A percentile compares a stretch with the other conserved stretches of the same genome.
Evolutionary conservation across 148 eudicot species (phyloP).

Genomic region (Silene latifolia): DNA sequence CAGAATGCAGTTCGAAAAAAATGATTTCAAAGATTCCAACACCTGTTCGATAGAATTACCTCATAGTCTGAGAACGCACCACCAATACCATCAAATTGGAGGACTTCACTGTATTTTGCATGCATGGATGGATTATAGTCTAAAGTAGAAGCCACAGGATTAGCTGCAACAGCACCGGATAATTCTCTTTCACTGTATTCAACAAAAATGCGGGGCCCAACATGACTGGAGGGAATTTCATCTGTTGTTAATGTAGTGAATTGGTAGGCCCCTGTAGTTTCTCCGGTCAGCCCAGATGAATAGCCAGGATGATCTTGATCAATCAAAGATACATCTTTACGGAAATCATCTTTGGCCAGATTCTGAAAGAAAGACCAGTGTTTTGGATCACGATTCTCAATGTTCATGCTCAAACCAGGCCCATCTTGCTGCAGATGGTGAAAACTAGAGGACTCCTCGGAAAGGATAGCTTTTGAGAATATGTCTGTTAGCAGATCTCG

Average conservation of each 20-base stretch:
- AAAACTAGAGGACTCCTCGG: slow-evolving; percentile 49
- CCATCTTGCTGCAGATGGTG: slow-evolving; percentile 74
- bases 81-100: slow-evolving; percentile 50
- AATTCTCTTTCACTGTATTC: slow-evolving; percentile 42
- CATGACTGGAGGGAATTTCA: slow-evolving; percentile 40
- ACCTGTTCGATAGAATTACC: slow-evolving; percentile 32
- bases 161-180: slow-evolving; percentile 34
- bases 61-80: slow-evolving; percentile 55
- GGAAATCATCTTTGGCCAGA: slow-evolving; percentile 71
- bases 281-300: slow-evolving; percentile 58
- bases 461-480: slow-evolving; percentile 67
- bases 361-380: slow-evolving; percentile 94
- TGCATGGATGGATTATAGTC: slow-evolving; percentile 47
- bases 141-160: slow-evolving; percentile 33
- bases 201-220: slow-evolving; percentile 39
- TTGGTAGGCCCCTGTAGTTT: slow-evolving; percentile 45
- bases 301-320: slow-evolving; percentile 80
- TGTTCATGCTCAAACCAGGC: slow-evolving; percentile 82
- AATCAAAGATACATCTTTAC: slow-evolving; percentile 79
- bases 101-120: slow-evolving; percentile 41
- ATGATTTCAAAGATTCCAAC: not conserved
- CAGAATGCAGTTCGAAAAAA: slow-evolving; percentile 5
- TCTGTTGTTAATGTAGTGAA: slow-evolving; percentile 40
- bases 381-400: slow-evolving; percentile 80
- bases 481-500: slow-evolving; percentile 88